Evolutionary conservation across 2,329 filamentous ascomycete species (phyloP).

Genomic region (Colletotrichum sp.): DNA sequence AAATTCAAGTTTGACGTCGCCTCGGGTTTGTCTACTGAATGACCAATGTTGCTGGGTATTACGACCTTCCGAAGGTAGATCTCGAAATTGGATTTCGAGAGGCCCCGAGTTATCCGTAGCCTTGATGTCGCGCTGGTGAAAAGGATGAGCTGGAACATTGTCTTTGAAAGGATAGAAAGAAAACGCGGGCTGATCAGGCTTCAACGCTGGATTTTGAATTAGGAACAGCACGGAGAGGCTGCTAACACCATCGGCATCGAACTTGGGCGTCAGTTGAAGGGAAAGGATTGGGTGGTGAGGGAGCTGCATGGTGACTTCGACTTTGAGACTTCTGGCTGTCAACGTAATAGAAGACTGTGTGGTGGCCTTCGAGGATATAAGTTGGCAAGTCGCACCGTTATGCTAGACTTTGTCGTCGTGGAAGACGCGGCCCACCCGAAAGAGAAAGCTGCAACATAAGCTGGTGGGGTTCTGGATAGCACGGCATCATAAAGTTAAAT

Average conservation of each 20-base stretch:
- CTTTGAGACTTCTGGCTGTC: neutral
- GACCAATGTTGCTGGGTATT: constrained; percentile 18
- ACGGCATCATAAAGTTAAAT: neutral
- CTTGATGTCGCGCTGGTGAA: neutral
- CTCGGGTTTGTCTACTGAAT: constrained; percentile 4
- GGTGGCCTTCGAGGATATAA: neutral
- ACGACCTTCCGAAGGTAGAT: constrained; percentile 11
- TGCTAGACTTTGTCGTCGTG: neutral
- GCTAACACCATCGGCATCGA: neutral
- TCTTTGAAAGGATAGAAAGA: neutral
- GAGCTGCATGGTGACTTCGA: neutral
- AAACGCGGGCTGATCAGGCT: neutral
- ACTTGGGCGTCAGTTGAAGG: neutral
- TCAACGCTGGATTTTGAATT: neutral
- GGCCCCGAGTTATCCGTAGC: constrained; percentile 4
- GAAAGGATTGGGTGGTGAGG: neutral
- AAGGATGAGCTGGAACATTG: neutral
- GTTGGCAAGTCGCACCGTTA: neutral
- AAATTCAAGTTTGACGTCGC: constrained; percentile 17
- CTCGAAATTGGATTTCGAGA: neutral
- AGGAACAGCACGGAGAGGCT: neutral
- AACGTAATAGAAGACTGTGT: neutral
- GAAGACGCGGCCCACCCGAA: neutral
- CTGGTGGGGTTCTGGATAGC: neutral
- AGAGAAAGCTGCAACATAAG: neutral